Evolutionary conservation across 495 filamentous ascomycete species (phyloP).

Genomic region (Daldinia vernicosa): DNA sequence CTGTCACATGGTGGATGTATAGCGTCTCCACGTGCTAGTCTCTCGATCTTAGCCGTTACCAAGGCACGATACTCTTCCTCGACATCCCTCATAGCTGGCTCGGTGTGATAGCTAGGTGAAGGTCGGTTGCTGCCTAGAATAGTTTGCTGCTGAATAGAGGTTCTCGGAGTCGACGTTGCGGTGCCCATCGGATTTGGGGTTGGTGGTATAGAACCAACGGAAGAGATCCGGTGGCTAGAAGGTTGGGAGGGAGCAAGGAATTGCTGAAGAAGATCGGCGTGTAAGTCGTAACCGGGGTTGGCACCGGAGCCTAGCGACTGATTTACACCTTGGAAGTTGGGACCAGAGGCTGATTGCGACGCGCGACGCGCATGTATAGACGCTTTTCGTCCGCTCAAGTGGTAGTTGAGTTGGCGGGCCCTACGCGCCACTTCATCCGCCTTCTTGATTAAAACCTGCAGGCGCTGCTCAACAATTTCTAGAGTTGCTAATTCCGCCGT

Average conservation of each 20-base stretch:
- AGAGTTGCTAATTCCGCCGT: constrained; percentile 83
- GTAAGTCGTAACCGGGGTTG: constrained; percentile 50
- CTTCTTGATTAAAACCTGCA: constrained; percentile 76
- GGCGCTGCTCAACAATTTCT: constrained; percentile 80
- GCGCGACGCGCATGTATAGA: constrained; percentile 61
- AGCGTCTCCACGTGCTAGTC: constrained; percentile 72
- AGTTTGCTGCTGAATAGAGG: constrained; percentile 39
- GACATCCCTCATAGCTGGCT: constrained; percentile 34
- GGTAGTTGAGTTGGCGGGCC: constrained; percentile 83
- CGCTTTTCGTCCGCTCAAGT: constrained; percentile 75
- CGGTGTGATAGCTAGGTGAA: constrained; percentile 41
- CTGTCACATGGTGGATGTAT: constrained; percentile 84
- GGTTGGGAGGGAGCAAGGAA: constrained; percentile 46
- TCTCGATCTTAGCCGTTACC: constrained; percentile 79
- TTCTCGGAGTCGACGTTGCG: constrained; percentile 41
- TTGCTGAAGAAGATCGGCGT: constrained; percentile 55
- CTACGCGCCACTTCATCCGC: constrained; percentile 82
- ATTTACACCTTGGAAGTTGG: constrained; percentile 43
- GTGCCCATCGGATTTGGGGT: constrained; percentile 45
- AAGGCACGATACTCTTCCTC: constrained; percentile 62
- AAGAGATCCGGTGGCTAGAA: constrained; percentile 41
- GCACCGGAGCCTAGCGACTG: constrained; percentile 32
- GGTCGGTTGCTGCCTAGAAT: constrained; percentile 41
- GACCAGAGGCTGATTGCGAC: constrained; percentile 39
- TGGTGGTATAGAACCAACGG: constrained; percentile 42